Percentiles rank a stretch among this genome's conserved stretches.
These are phyloP conservation scores for Ceratobasidium theobromae DNA, from an alignment of 1,284 basidiomycete species.

Conservation along the genomic window DNA sequence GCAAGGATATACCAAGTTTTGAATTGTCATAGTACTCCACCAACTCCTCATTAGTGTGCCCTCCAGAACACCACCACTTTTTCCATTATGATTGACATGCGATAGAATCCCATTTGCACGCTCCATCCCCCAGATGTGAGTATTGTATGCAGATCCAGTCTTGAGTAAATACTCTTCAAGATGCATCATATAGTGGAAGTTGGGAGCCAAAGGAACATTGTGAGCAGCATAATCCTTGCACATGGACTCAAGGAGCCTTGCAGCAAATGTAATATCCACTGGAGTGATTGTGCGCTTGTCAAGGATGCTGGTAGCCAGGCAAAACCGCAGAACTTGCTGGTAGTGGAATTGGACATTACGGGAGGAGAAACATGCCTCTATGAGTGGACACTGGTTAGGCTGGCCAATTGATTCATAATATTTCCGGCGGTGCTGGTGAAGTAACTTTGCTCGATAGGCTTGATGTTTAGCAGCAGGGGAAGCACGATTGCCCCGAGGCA, in stretches of 20 bases:
- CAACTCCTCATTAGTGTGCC: slow-evolving; percentile 15
- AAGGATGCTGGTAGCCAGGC: not conserved
- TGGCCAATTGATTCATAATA: slow-evolving; percentile 1
- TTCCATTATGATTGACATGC: slow-evolving; percentile 2
- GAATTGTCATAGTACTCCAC: not conserved
- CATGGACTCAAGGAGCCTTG: not conserved
- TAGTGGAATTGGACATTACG: not conserved
- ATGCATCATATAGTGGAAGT: slow-evolving; percentile 18
- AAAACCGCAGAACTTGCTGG: slow-evolving; percentile 2
- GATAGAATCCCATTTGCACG: slow-evolving; percentile 1
- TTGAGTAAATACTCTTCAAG: slow-evolving; percentile 14
- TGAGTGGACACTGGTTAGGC: not conserved
- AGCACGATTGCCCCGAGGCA: not conserved
- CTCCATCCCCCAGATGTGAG: slow-evolving; percentile 9
- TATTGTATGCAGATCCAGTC: not conserved
- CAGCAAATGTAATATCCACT: not conserved
- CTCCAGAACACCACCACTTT: not conserved
- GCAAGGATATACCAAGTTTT: not conserved
- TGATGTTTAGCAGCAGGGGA: not conserved
- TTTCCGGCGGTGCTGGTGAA: not conserved
- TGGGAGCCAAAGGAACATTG: not conserved
- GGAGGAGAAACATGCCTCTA: not conserved
- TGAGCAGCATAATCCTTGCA: not conserved
- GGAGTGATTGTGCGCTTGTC: not conserved
- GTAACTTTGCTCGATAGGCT: not conserved